Evolutionary conservation across 257 asterid species (phyloP), one percentile per base, ranked within the genome.

Genomic region (Solanum megistacrolobum): DNA sequence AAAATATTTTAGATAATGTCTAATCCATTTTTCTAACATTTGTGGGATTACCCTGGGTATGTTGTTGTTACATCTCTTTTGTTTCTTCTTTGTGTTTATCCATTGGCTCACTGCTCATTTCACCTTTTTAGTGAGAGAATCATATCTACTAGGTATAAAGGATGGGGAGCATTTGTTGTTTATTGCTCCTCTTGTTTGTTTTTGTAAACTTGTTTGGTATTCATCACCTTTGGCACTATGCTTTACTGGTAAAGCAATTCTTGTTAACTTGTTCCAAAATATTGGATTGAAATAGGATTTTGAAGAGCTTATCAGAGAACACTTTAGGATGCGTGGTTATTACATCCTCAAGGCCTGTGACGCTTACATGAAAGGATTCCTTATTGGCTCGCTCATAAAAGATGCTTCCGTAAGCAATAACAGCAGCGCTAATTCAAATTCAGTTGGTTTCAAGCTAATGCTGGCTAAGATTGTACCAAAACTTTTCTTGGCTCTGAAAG

Each of bases 401-500:
- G 98, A 98, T 87, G 98, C 97, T 60, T 92, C 93, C 11, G 39
- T 88, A 29, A 83, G 88, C 89, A 87, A 85, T 85, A 91, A 86
- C 83, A 88, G 83, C 89, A 87, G 79, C 75, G 86, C 92, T 9
- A 89, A 90, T 90, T 94, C 95, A 73, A 97, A 95, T 89, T 96
- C 99, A 34, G 94, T 95, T 27, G 99, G 99, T 88, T 98, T 98
- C 92, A 98, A 95, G 94, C 91, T 96, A 60, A 98, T 95, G 99
- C 92, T 98, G 89, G 92, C 94, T 65, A 98, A 98, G 92, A 93
- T 98, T 39, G 93, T 91, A 38, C 97, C 99, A 2, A 98, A 91
- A 89, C 99, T 98, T 81, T 89, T 92, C 79, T 13, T 89, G 78
- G 92, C 97, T 55, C 87, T 98, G 60, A 92, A 88, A 21, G 96